phyloP scores from a whole-genome alignment of 108 stramenopile genomes.

The Cylindrotheca closterium region DNA sequence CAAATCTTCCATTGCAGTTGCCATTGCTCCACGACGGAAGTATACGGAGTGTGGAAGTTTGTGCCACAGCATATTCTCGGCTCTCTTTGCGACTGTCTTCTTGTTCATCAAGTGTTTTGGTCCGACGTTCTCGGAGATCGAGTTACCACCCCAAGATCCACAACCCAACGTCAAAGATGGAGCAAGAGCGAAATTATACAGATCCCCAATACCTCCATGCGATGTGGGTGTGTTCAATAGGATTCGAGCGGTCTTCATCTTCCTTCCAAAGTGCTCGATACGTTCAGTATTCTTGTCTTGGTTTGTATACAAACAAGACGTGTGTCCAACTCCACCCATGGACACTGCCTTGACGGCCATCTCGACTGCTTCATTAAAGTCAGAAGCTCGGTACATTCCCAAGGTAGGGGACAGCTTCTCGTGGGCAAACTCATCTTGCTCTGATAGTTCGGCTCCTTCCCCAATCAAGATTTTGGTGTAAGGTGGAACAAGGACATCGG shows the following conservation, averaged over 20 bases:
- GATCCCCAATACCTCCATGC: conserved; percentile 25
- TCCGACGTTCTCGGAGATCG: conserved; percentile 26
- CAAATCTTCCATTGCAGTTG: conserved; percentile 18
- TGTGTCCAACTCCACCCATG: conserved; percentile 36
- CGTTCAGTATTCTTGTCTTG: conserved; percentile 1
- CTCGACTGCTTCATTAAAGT: conserved; percentile 31
- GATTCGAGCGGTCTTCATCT: conserved; percentile 26
- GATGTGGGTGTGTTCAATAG: conserved; percentile 35
- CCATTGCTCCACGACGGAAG: conserved; percentile 31
- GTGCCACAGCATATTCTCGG: conserved; percentile 34
- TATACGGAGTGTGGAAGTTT: conserved; percentile 26
- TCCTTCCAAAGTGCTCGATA: conserved; percentile 12
- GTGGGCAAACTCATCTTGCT: conserved; percentile 5
- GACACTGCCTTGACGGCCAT: conserved; percentile 1
- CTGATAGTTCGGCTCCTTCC: conserved; percentile 1
- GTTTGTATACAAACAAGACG: conserved; percentile 27
- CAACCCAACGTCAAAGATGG: conserved; percentile 33
- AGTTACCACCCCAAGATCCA: conserved; percentile 26
- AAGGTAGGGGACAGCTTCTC: conserved; percentile 39
- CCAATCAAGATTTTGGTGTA: conserved; percentile 29
- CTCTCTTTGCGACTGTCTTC: conserved; percentile 31
- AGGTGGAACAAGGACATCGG: conserved; percentile 25
- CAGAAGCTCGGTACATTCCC: conserved; percentile 18
- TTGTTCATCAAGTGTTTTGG: conserved; percentile 34
- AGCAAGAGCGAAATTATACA: conserved; percentile 33